These are phyloP conservation scores for Murraya koenigii DNA, from an alignment of 345 rosid species.

Conservation along the genomic window DNA sequence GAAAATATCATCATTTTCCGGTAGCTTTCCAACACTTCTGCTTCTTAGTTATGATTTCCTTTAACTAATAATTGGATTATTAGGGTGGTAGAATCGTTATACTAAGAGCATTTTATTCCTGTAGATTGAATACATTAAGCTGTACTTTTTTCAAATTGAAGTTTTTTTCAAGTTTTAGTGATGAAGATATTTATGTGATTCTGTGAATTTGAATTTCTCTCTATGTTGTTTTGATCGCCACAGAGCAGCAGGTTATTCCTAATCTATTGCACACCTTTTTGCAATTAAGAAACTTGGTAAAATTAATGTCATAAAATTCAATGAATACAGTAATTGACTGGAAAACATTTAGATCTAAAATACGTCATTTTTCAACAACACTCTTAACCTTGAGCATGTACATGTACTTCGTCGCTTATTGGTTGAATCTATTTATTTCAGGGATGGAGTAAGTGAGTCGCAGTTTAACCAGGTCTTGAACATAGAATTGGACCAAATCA, in stretches of 20 bases:
- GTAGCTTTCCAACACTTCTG: constrained; percentile 26
- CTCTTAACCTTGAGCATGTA: neutral
- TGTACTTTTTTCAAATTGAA: neutral
- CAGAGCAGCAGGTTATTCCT: neutral
- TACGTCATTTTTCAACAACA: neutral
- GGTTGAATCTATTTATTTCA: constrained; percentile 9
- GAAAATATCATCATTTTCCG: constrained; percentile 86
- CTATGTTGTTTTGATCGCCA: neutral
- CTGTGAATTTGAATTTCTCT: neutral
- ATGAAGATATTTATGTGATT: neutral
- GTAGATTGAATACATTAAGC: neutral
- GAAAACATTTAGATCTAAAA: neutral
- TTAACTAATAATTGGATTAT: neutral
- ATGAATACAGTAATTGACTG: neutral
- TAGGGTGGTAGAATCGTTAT: neutral
- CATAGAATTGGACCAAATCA: constrained; percentile 50
- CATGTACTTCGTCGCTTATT: neutral
- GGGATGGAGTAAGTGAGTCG: constrained; percentile 62
- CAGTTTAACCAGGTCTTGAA: constrained; percentile 54
- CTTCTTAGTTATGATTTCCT: neutral
- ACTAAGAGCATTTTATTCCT: neutral
- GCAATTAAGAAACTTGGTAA: no score
- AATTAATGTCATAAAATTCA: neutral
- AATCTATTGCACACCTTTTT: neutral
- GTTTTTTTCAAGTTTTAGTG: neutral